Conservation (phyloP, 2,329 filamentous ascomycete species). For the Fusarium dimerum region DNA sequence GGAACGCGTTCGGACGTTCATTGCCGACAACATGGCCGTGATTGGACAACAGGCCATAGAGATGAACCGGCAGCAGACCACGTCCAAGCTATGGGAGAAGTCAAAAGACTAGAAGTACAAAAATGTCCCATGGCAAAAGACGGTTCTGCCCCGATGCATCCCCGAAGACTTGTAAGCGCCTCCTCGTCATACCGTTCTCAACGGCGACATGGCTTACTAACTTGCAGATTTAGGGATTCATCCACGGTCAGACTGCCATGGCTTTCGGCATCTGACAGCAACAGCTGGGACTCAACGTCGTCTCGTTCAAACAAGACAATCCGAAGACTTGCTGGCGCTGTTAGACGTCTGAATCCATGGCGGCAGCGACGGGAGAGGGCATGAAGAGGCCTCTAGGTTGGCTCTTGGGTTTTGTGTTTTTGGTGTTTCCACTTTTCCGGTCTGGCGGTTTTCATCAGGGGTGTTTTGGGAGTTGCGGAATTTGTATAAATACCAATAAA, state of each 20-base stretch:
- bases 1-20: neutral
- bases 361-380: neutral
- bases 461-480: neutral
- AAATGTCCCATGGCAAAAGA: neutral
- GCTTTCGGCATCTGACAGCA: neutral
- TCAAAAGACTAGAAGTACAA: neutral
- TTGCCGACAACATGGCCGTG: neutral
- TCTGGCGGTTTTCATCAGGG: neutral
- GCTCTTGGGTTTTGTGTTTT: neutral
- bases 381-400: neutral
- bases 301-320: neutral
- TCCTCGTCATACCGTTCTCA: neutral
- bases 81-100: neutral
- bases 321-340: neutral
- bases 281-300: neutral
- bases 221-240: no score
- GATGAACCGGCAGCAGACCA: neutral
- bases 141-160: neutral
- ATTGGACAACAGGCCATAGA: neutral
- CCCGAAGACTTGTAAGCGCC: neutral
- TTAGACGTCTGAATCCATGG: neutral
- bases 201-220: neutral
- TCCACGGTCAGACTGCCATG: neutral
- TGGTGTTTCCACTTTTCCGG: neutral
- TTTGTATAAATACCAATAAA: neutral